Conservation (phyloP, 352 stramenopile species). For the Phytophthora sojae region DNA sequence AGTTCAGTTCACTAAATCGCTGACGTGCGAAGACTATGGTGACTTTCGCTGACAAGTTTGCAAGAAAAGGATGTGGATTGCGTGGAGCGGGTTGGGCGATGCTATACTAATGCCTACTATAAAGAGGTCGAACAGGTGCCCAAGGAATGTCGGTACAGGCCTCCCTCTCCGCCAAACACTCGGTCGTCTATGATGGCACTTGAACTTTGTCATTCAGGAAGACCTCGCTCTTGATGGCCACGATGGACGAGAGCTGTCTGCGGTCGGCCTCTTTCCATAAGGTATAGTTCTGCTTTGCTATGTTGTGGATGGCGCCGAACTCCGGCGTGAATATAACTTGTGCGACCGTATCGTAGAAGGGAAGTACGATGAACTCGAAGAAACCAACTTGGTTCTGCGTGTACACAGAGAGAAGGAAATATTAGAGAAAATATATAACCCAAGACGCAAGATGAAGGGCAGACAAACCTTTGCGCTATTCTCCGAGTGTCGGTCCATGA, state of each 20-base stretch:
- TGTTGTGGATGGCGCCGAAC: slow-evolving; percentile 76
- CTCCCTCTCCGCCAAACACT: slow-evolving; percentile 27
- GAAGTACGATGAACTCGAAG: slow-evolving; percentile 87
- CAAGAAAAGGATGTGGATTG: slow-evolving; percentile 39
- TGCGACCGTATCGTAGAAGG: slow-evolving; percentile 82
- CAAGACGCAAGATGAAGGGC: not conserved
- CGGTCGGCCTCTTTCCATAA: slow-evolving; percentile 86
- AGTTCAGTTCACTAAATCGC: no score
- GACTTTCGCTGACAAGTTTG: slow-evolving; percentile 12
- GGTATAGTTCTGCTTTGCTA: slow-evolving; percentile 86
- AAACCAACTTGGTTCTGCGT: slow-evolving; percentile 86
- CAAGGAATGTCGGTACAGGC: slow-evolving; percentile 11
- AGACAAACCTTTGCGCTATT: slow-evolving; percentile 83
- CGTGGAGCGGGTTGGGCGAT: slow-evolving; percentile 29
- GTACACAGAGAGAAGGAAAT: not conserved
- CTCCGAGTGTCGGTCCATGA: slow-evolving; percentile 92
- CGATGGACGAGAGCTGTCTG: slow-evolving; percentile 83
- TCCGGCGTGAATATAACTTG: slow-evolving; percentile 82
- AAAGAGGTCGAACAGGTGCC: slow-evolving; percentile 37
- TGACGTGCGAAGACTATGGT: not conserved
- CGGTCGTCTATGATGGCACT: slow-evolving; percentile 47
- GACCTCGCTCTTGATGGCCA: slow-evolving; percentile 81
- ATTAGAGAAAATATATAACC: slow-evolving; percentile 3
- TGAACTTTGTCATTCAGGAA: slow-evolving; percentile 79
- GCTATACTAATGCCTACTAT: slow-evolving; percentile 44